Evolutionary conservation across 352 stramenopile genomes (phyloP).

Genomic region (Peronospora farinosa): DNA sequence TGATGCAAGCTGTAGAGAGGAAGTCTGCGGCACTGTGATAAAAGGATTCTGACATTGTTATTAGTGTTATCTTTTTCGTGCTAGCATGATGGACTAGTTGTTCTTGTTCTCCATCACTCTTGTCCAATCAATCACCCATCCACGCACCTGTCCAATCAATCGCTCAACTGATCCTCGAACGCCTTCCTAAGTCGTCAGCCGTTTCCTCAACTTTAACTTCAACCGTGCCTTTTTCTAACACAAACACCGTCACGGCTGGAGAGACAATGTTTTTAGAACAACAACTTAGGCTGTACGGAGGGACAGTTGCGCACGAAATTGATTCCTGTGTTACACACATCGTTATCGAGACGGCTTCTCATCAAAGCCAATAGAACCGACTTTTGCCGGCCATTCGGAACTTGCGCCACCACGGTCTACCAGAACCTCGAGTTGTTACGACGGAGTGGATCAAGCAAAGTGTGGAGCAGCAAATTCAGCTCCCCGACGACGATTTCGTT

Average conservation of each 20-base stretch:
- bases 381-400: constrained; percentile 41
- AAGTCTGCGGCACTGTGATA: too few relatives aligned
- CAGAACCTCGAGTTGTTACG: constrained; percentile 51
- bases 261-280: constrained; percentile 54
- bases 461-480: constrained; percentile 36
- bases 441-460: constrained; percentile 59
- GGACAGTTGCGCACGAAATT: constrained; percentile 31
- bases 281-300: constrained; percentile 54
- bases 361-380: constrained; percentile 29
- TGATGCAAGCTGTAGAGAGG: too few relatives aligned
- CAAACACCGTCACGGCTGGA: constrained; percentile 19
- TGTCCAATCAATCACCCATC: too few relatives aligned
- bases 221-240: too few relatives aligned
- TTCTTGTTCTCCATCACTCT: too few relatives aligned
- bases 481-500: constrained; percentile 51
- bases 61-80: too few relatives aligned
- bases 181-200: too few relatives aligned
- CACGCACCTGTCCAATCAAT: too few relatives aligned
- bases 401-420: constrained; percentile 36
- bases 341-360: constrained; percentile 27
- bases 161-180: too few relatives aligned
- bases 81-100: too few relatives aligned
- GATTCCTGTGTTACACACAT: constrained; percentile 57
- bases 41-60: too few relatives aligned
- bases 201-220: too few relatives aligned